Evolutionary conservation across 2,329 filamentous ascomycete genomes (phyloP).

Genomic region (Ustulina deusta): DNA sequence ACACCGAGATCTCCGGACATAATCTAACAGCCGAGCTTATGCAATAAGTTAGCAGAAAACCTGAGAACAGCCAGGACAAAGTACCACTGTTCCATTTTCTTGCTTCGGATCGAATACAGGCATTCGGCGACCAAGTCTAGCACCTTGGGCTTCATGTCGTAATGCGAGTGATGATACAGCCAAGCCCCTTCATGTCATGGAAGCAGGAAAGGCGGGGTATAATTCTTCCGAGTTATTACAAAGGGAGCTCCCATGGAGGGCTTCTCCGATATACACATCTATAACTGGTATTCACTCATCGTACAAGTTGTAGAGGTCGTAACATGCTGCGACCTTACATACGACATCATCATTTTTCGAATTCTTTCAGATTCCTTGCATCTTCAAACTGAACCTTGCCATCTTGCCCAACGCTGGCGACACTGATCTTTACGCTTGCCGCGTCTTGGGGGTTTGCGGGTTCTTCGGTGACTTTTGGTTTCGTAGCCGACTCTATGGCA

Average conservation of each 20-base stretch:
- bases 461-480: constrained; percentile 51
- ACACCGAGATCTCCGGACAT: constrained; percentile 8
- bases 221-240: constrained; percentile 28
- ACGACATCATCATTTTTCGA: constrained; percentile 51
- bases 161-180: neutral
- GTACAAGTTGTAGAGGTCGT: constrained; percentile 33
- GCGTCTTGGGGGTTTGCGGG: constrained; percentile 51
- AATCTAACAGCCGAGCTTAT: neutral
- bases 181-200: neutral
- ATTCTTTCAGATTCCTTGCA: constrained; percentile 68
- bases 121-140: neutral
- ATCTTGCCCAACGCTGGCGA: constrained; percentile 68
- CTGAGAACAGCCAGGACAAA: neutral
- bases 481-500: constrained; percentile 63
- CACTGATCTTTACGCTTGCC: constrained; percentile 61
- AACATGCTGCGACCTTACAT: constrained; percentile 7
- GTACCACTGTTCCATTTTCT: neutral
- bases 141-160: neutral
- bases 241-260: constrained; percentile 12
- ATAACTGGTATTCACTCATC: constrained; percentile 33
- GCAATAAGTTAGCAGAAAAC: neutral
- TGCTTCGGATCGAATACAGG: neutral
- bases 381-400: constrained; percentile 77
- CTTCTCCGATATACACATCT: constrained; percentile 32
- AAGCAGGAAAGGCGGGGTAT: constrained; percentile 20